phyloP scores from a whole-genome alignment of 345 rosid genomes.

The Sonneratia caseolaris region DNA sequence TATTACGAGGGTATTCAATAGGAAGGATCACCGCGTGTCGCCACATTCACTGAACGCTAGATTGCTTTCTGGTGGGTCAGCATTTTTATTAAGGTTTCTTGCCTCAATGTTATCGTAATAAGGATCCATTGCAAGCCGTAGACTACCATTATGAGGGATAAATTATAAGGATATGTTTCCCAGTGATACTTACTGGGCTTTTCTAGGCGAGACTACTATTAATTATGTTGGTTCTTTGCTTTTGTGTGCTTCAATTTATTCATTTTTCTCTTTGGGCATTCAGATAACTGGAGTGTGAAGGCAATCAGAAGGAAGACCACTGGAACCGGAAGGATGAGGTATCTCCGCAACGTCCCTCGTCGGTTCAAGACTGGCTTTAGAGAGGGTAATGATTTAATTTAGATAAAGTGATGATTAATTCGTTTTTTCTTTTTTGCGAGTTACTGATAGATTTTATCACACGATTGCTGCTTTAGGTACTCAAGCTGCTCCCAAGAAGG shows the following conservation, averaged over 20 bases:
- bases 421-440: not conserved
- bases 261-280: not conserved
- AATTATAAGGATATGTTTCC: not conserved
- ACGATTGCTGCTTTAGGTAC: constrained; percentile 10
- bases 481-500: constrained; percentile 19
- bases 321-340: constrained; percentile 91
- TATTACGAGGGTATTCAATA: too few species aligned
- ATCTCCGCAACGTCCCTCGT: constrained; percentile 72
- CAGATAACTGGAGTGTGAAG: constrained; percentile 97
- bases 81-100: not conserved
- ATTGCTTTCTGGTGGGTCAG: not conserved
- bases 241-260: not conserved
- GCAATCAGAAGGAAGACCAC: constrained; percentile 98
- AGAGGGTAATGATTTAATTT: constrained; percentile 40
- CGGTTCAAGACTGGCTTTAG: constrained; percentile 90
- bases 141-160: not conserved
- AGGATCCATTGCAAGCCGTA: not conserved
- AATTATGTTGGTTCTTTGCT: not conserved
- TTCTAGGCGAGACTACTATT: not conserved
- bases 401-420: not conserved
- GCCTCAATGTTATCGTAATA: not conserved
- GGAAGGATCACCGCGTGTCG: too few species aligned
- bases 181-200: not conserved
- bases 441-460: not conserved
- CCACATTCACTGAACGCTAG: not conserved